A percentile compares a stretch with the other conserved stretches of the same genome.
phyloP scores from a whole-genome alignment of 352 stramenopile species.

The Plasmopara muralis region DNA sequence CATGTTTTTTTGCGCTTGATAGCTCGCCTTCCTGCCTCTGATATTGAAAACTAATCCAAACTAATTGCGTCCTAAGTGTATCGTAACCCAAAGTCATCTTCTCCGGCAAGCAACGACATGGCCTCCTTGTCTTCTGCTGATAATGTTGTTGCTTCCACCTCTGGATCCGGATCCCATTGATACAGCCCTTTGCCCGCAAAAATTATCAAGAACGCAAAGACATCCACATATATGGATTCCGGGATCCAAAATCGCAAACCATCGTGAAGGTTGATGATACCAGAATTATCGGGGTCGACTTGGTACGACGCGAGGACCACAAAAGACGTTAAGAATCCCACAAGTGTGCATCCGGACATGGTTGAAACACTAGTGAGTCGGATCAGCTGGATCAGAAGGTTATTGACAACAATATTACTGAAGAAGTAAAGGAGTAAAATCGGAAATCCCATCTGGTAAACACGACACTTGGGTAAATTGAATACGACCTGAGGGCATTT shows the following conservation, averaged over 20 bases:
- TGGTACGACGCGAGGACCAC: slow-evolving; percentile 72
- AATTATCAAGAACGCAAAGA: slow-evolving; percentile 62
- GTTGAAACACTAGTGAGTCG: slow-evolving; percentile 71
- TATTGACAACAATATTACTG: slow-evolving; percentile 75
- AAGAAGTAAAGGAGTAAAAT: slow-evolving; percentile 68
- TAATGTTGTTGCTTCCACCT: slow-evolving; percentile 72
- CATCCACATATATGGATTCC: slow-evolving; percentile 58
- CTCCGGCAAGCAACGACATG: slow-evolving; percentile 59
- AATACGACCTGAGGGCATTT: background rate
- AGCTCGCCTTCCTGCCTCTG: slow-evolving; percentile 8
- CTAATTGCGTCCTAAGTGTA: slow-evolving; percentile 46
- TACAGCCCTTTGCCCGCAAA: slow-evolving; percentile 67
- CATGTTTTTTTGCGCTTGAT: slow-evolving; percentile 17
- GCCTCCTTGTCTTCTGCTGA: slow-evolving; percentile 83
- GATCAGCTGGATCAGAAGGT: slow-evolving; percentile 66
- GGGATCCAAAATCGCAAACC: slow-evolving; percentile 69
- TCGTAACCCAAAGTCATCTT: slow-evolving; percentile 61
- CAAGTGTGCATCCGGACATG: slow-evolving; percentile 63
- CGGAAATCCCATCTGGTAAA: slow-evolving; percentile 48
- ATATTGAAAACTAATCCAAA: slow-evolving; percentile 5
- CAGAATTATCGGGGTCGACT: slow-evolving; percentile 60
- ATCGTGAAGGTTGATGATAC: slow-evolving; percentile 43
- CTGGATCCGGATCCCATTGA: slow-evolving; percentile 73
- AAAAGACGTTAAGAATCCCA: slow-evolving; percentile 74
- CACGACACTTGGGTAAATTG: background rate